Evolutionary conservation across 495 filamentous ascomycete species (phyloP).

Genomic region (Daldinia childiae): DNA sequence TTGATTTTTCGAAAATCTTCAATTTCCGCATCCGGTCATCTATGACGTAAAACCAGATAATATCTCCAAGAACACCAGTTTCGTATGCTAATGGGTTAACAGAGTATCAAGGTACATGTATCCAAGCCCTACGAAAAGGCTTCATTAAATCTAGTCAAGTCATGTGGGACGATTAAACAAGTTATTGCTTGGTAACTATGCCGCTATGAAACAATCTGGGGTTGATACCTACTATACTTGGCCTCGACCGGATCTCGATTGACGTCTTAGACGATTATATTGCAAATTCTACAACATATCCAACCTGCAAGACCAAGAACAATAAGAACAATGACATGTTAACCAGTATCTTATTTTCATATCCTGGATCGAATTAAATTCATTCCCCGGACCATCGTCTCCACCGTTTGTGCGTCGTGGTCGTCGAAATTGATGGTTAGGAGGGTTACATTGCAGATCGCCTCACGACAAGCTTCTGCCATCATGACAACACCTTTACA

Average conservation of each 20-base stretch:
- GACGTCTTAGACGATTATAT: constrained; percentile 5
- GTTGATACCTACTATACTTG: constrained; percentile 17
- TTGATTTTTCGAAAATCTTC: constrained; percentile 1
- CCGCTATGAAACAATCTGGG: constrained; percentile 20
- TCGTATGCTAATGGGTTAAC: background rate
- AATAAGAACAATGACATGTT: constrained; percentile 4
- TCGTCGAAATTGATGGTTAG: constrained; percentile 13
- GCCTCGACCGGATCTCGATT: constrained; percentile 29
- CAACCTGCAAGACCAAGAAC: background rate
- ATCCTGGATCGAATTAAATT: constrained; percentile 7
- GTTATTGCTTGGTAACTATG: constrained; percentile 15
- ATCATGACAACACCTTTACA: constrained; percentile 27
- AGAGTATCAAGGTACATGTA: constrained; percentile 4
- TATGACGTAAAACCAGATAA: constrained; percentile 37
- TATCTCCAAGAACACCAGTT: constrained; percentile 2
- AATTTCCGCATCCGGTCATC: constrained; percentile 39
- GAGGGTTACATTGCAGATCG: constrained; percentile 40
- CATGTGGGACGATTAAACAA: constrained; percentile 32
- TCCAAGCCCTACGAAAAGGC: constrained; percentile 4
- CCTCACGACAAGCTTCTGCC: constrained; percentile 37
- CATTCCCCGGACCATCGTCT: constrained; percentile 19
- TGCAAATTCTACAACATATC: background rate
- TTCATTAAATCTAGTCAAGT: constrained; percentile 3
- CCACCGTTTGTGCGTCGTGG: constrained; percentile 21
- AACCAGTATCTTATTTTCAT: constrained; percentile 15